Base-by-base conservation (phyloP, 164 flowering plant genomes). In the Euptelea pleiosperma region DNA sequence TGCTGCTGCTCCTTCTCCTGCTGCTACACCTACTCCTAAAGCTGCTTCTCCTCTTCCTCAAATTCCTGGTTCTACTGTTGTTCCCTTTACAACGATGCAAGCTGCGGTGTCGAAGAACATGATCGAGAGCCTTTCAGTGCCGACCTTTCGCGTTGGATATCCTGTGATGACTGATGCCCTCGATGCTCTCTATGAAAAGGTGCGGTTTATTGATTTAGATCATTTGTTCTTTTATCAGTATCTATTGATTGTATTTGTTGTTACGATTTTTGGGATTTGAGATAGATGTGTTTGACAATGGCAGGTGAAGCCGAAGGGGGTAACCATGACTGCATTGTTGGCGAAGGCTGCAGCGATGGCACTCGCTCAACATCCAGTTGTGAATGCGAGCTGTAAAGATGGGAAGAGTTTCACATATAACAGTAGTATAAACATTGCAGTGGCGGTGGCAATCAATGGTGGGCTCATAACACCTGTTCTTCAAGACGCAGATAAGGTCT, bases 401-500 rank as follows among this genome's bases (percentile, higher is more conserved):
- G 97, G 97, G 48, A 91, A 91, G 75, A 88, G 84, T 50, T 88
- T 86, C 69, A 81, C 84, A 0, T 88, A 88, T 60, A 87, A 88
- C 61, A 73, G 77, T 34, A 82, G 61, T 60, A 77, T 91, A 47
- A 91, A 88, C 69, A 83, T 91, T 68, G 93, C 97, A 2, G 91
- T 87, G 21, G 96, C 97, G 3, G 97, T 90, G 66, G 89, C 97
- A 1, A 86, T 87, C 52, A 81, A 90, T 73, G 97, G 89, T 62
- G 97, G 97, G 30, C 76, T 90, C 62, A 90, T 90, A 49, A 90
- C 97, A 22, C 97, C 97, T 63, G 97, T 87, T 64, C 89, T 90
- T 66, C 93, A 82, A 72, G 87, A 90, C 77, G 97, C 96, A 3
- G 96, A 90, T 66, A 90, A 90, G 95, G 97, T 84, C 10, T 43